Evolutionary conservation across 441 rosid genomes (phyloP), one percentile per base, ranked within the genome.

Genomic region (Adansonia gregorii): DNA sequence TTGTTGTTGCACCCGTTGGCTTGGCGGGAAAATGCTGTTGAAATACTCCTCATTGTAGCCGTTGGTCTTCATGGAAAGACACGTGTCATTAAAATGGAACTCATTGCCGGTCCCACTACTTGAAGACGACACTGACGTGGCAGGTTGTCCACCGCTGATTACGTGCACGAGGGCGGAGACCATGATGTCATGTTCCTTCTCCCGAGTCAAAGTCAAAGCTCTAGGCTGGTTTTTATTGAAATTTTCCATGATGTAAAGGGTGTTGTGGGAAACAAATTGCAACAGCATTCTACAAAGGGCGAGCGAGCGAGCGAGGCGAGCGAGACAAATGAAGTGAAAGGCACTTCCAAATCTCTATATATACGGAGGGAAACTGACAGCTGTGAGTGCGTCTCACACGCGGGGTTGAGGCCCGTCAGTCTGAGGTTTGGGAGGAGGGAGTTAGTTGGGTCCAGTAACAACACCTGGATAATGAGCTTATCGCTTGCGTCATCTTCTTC

Each of bases 101-200:
- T 1, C 64, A 59, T 9, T 59, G 64, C 15, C 27, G 75, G 27
- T 51, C 71, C 56, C 55, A 17, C 48, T 35, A 67, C 22, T 14
- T 31, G 60, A 49, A 77, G 46, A 8, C 8, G 0, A 65, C 15
- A 10, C 39, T 15, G 60, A 70, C 46, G 60, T 51, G 45, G 46
- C 3, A 52, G 45, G 14, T 27, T 51, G 74, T n/a, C n/a, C 72
- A 19, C 80, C 78, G 10, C 55, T 78, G 14, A 88, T 49, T 3
- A 85, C 85, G 4, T 80, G 77, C 39, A 10, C 12, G 4, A 85
- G 82, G 67, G 92, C 51, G 12, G 85, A 77, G 0, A 85, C 84
- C 11, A 84, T 85, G 78, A 83, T 74, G 2, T 41, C 0, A 20
- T 77, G 79, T 1, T 87, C 88, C 6, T 80, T 51, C 3, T 75